Evolutionary conservation across 352 stramenopile species (phyloP), one percentile per base, ranked within the genome.

Genomic region (Pythium chondricola): DNA sequence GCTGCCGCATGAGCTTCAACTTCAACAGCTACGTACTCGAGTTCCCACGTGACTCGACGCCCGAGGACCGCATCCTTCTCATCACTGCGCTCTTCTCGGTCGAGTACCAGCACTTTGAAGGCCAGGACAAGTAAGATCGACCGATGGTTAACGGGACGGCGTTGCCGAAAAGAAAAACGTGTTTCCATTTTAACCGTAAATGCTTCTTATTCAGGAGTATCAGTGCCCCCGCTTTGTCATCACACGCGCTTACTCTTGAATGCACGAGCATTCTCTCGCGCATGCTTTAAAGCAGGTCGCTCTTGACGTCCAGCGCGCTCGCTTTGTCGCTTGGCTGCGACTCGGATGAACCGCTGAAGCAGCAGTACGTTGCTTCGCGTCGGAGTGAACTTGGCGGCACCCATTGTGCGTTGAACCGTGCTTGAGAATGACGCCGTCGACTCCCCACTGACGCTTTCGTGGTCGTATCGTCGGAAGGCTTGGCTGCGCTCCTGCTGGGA

Each of bases 21-120:
- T 83, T 83, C 43, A 76, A 65, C 50, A 79, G 74, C 57, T 87
- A 80, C 49, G 50, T 81, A 39, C 62, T 85, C 36, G 63, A 77
- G 56, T 85, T 85, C 31, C 76, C 76, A 20, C 56, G 55, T 26
- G 71, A 81, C 26, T 69, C 75, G 17, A 80, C 71, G 6, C 47
- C 69, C 0, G 62, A 78, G 30, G 67, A 88, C 35, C 71, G 71
- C 32, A 67, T 72, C 29, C 52, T 88, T 20, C 54, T 86, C 40
- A 45, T 88, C 27, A 74, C 70, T 22, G 67, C 69, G 39, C 54
- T 84, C 14, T 83, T 85, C 46, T 67, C 79, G 31, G 41, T 88
- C 33, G 73, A 88, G 35, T 84, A 82, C 61, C 44, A 72, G 30
- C 47, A 67, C 43, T 88, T 85, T 33, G 73, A 88, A 56, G 43